A percentile compares a stretch with the other conserved stretches of the same genome.
These are phyloP conservation scores for Pichia sp. DNA, from an alignment of 1,139 yeast genomes.

Conservation along the genomic window DNA sequence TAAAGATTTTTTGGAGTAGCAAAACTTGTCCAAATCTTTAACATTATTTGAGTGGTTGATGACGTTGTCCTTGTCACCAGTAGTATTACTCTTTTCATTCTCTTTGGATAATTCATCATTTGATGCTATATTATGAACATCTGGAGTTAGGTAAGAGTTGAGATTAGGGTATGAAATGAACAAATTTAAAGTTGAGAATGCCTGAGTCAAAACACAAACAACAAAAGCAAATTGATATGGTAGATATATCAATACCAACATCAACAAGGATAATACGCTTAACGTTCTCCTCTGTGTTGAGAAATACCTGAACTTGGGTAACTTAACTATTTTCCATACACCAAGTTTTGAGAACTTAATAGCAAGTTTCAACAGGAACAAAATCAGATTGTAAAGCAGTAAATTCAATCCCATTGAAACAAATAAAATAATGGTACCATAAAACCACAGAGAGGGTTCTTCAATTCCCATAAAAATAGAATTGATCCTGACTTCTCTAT, in stretches of 20 bases:
- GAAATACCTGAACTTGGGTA: conserved; percentile 11
- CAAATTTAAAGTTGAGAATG: conserved; percentile 21
- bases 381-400: conserved; percentile 14
- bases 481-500: conserved; percentile 33
- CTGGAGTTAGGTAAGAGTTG: conserved; percentile 14
- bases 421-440: conserved; percentile 55
- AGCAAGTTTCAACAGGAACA: conserved; percentile 3
- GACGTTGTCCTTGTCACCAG: not conserved
- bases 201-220: conserved; percentile 53
- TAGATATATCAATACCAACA: conserved; percentile 52
- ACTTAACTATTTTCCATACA: conserved; percentile 8
- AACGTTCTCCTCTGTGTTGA: conserved; percentile 21
- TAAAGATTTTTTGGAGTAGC: conserved; percentile 1
- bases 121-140: not conserved
- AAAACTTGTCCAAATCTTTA: conserved; percentile 3
- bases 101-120: not conserved
- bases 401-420: conserved; percentile 49
- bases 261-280: conserved; percentile 38
- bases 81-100: not conserved
- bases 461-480: conserved; percentile 64
- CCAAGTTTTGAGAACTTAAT: not conserved
- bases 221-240: conserved; percentile 79
- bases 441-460: conserved; percentile 50
- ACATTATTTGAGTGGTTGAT: not conserved
- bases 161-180: conserved; percentile 7